Percentiles rank a stretch among this genome's conserved stretches.
phyloP scores from a whole-genome alignment of 2,329 filamentous ascomycete species.

The Hypoxylon sp. region DNA sequence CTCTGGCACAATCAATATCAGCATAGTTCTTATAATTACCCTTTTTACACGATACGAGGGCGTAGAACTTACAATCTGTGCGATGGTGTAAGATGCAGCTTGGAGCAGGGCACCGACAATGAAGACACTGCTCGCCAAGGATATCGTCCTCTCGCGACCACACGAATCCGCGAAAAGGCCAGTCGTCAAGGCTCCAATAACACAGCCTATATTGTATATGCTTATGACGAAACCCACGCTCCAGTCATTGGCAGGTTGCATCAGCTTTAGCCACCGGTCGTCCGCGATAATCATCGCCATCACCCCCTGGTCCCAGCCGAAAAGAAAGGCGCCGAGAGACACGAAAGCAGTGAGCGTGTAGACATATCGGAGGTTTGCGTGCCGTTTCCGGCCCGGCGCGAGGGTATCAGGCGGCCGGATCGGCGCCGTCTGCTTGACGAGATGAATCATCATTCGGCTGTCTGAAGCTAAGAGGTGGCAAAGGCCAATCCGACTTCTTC shows the following conservation, averaged over 20 bases:
- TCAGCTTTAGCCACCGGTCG: conserved; percentile 50
- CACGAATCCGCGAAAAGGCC: conserved; percentile 50
- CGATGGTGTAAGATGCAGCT: conserved; percentile 47
- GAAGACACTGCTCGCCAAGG: conserved; percentile 51
- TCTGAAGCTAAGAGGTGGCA: not conserved
- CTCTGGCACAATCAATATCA: conserved; percentile 36
- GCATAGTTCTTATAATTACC: too few relatives aligned
- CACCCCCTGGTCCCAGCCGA: conserved; percentile 54
- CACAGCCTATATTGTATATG: conserved; percentile 54
- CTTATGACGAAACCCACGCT: conserved; percentile 53
- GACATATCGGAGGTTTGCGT: conserved; percentile 51
- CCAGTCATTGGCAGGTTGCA: conserved; percentile 53
- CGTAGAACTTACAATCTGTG: conserved; percentile 47
- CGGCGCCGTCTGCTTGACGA: conserved; percentile 50
- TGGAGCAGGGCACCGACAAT: conserved; percentile 49
- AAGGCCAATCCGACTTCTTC: not conserved
- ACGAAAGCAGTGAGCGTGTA: conserved; percentile 52
- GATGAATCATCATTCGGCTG: conserved; percentile 18
- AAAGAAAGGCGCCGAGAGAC: conserved; percentile 52
- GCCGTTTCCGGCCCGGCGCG: conserved; percentile 38
- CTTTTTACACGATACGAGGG: too few relatives aligned
- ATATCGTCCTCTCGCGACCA: conserved; percentile 52
- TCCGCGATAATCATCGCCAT: conserved; percentile 55
- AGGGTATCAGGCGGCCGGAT: conserved; percentile 44
- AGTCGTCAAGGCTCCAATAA: conserved; percentile 51